Evolutionary conservation across 2,329 filamentous ascomycete genomes (phyloP), one percentile per base, ranked within the genome.

Genomic region (Plenodomus lindquistii): DNA sequence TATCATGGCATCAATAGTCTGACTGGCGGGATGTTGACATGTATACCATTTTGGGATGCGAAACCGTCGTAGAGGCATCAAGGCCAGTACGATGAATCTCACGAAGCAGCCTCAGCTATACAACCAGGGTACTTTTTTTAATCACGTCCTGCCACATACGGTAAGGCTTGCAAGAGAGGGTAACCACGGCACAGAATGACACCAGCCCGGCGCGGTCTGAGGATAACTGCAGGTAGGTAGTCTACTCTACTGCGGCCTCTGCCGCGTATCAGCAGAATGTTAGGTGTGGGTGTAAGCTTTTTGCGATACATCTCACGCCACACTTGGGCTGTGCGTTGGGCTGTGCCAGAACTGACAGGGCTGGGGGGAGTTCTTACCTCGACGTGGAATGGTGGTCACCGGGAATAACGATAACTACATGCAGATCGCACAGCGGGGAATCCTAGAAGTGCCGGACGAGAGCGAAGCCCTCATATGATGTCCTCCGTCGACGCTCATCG

Each of bases 401-500:
- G 36, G 37, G 52, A 46, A 38, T 40, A 31, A 40, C 34, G 49
- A 55, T 55, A 52, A 44, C 40, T 40, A 50, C 13, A 17, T 38
- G 41, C 47, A 44, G 36, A 42, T 22, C 36, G 40, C 42, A 49
- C 50, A 41, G 56, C 54, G 54, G 51, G 53, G 55, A 49, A 34
- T 37, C 41, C 39, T 50, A 37, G 42, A 54, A 54, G 42, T 51
- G 50, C 46, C 48, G 43, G n/a, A 31, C 46, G 18, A 18, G 41
- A 21, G 37, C 17, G 41, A 51, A 46, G 43, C 50, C n/a, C 44
- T 51, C 37, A 44, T 34, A 31, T 36, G 43, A 40, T 21, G 44
- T 45, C 31, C 17, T 38, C 51, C 36, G 45, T 45, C 42, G 38
- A 50, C 37, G 22, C 4, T 13, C 38, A 51, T 42, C 45, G 42